phyloP scores from a whole-genome alignment of 2,329 filamentous ascomycete species.

The Fusarium continuum region DNA sequence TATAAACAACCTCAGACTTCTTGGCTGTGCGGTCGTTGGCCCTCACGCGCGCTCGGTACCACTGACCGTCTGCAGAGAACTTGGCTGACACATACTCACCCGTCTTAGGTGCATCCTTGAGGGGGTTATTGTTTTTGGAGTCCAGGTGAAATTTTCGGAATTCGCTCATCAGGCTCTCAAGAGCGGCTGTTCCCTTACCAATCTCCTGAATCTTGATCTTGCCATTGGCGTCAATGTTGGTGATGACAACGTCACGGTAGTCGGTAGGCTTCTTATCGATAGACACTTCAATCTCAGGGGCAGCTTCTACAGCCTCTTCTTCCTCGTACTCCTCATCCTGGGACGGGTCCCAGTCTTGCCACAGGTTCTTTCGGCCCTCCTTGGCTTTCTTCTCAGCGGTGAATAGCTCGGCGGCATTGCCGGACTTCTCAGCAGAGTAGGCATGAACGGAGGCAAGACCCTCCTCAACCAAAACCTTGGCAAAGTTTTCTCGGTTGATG shows the following conservation, averaged over 20 bases:
- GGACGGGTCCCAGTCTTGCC: constrained; percentile 93
- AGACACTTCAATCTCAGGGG: constrained; percentile 60
- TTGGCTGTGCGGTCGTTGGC: constrained; percentile 92
- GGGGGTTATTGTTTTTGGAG: constrained; percentile 77
- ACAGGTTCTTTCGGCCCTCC: constrained; percentile 85
- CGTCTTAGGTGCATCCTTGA: constrained; percentile 82
- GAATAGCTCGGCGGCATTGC: constrained; percentile 86
- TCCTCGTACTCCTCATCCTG: constrained; percentile 74
- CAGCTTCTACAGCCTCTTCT: constrained; percentile 60
- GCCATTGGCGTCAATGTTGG: constrained; percentile 84
- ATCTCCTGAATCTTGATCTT: constrained; percentile 92
- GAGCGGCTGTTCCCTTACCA: constrained; percentile 82
- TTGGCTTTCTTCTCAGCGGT: constrained; percentile 90
- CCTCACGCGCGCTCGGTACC: constrained; percentile 92
- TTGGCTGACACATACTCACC: constrained; percentile 92
- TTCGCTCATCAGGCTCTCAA: constrained; percentile 88
- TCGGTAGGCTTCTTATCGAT: constrained; percentile 76
- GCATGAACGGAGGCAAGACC: constrained; percentile 91
- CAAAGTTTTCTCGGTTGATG: constrained; percentile 94
- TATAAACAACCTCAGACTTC: constrained; percentile 89
- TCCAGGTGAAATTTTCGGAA: constrained; percentile 93
- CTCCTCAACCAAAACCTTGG: constrained; percentile 92
- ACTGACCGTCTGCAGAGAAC: constrained; percentile 88
- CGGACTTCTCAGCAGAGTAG: constrained; percentile 95
- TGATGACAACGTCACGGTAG: constrained; percentile 93